These are phyloP conservation scores for Pleodorina starrii DNA, from an alignment of 139 green algal species.

Conservation along the genomic window DNA sequence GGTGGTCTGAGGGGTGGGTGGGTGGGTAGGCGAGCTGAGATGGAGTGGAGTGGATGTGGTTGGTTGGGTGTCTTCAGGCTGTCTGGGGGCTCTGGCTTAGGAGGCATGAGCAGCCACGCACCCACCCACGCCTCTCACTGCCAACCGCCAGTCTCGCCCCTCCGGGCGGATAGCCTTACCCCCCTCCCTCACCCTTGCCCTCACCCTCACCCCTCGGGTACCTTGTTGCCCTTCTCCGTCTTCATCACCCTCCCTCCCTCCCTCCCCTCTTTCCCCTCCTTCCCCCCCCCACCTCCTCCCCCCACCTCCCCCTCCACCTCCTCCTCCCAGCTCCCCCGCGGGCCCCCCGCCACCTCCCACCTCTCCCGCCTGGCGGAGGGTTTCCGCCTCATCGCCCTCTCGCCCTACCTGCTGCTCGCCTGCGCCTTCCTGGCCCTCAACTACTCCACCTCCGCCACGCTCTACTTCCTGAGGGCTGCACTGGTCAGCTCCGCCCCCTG, in stretches of 20 bases:
- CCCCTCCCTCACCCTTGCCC: no score
- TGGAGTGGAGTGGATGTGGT: no score
- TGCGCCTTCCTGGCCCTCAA: slow-evolving; percentile 70
- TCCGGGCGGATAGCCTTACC: no score
- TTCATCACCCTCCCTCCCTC: background rate
- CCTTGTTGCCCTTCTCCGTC: background rate
- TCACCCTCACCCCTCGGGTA: background rate
- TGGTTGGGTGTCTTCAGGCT: no score
- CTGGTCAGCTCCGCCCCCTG: background rate
- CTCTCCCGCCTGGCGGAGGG: slow-evolving; percentile 54
- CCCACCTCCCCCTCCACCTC: background rate
- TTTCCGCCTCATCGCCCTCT: slow-evolving; percentile 66
- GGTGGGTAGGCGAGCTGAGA: no score
- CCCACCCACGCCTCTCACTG: no score
- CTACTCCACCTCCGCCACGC: slow-evolving; percentile 60
- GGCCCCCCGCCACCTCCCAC: background rate
- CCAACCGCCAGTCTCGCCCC: no score
- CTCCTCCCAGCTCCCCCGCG: background rate
- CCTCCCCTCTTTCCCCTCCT: background rate
- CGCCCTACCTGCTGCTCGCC: slow-evolving; percentile 71
- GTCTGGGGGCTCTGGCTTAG: no score
- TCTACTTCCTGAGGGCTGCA: slow-evolving; percentile 77
- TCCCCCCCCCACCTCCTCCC: background rate
- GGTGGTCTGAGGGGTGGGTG: no score
- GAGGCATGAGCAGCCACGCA: no score